Evolutionary conservation across 139 green algal genomes (phyloP).

Genomic region (Chlamydomonas urium): DNA sequence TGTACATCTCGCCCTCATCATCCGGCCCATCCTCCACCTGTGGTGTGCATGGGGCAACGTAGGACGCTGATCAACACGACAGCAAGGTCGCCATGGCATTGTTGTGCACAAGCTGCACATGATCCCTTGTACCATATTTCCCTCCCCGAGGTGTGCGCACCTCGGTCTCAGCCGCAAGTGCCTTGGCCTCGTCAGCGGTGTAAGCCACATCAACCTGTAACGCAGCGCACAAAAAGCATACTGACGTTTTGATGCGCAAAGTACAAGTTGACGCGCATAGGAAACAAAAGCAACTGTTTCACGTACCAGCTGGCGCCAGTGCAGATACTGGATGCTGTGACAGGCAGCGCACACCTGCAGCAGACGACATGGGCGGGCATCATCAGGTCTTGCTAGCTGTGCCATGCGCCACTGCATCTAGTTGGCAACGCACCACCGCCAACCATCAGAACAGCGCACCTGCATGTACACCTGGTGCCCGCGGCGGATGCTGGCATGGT

Average conservation of each 20-base stretch:
- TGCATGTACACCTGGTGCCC: constrained; percentile 85
- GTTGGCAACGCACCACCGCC: too few relatives aligned
- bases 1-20: constrained; percentile 97
- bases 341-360: constrained; percentile 92
- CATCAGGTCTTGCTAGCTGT: background rate
- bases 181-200: constrained; percentile 97
- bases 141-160: too few relatives aligned
- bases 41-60: background rate
- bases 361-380: background rate
- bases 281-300: too few relatives aligned
- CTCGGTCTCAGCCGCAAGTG: constrained; percentile 84
- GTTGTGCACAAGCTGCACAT: too few relatives aligned
- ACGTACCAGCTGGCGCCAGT: constrained; percentile 96
- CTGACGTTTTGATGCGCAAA: too few relatives aligned
- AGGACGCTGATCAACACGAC: too few relatives aligned
- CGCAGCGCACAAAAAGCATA: too few relatives aligned
- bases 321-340: constrained; percentile 88
- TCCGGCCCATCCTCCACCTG: constrained; percentile 95
- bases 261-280: too few relatives aligned
- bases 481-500: constrained; percentile 88
- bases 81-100: too few relatives aligned
- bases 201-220: constrained; percentile 91
- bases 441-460: constrained; percentile 24
- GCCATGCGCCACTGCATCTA: background rate
- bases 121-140: too few relatives aligned